Percentiles rank a stretch among this genome's conserved stretches.
These are phyloP conservation scores for Reticulascus tulasneorum DNA, from an alignment of 2,329 filamentous ascomycete species.

Conservation along the genomic window DNA sequence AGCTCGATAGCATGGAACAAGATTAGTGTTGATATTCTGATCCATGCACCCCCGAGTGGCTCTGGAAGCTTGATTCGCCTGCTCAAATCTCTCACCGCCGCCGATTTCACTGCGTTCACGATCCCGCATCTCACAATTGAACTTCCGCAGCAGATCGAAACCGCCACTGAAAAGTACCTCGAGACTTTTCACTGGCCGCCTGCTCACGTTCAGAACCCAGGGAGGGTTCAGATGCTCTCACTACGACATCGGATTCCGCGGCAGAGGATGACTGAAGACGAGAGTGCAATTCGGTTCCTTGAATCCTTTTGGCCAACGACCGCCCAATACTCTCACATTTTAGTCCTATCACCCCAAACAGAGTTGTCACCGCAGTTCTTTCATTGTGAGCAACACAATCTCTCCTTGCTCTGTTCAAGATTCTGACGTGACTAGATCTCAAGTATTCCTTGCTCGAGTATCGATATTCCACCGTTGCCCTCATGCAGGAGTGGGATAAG, in stretches of 20 bases:
- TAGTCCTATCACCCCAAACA: slow-evolving; percentile 78
- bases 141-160: slow-evolving; percentile 68
- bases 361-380: slow-evolving; percentile 80
- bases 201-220: slow-evolving; percentile 23
- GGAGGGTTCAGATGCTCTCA: slow-evolving; percentile 48
- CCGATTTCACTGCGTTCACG: slow-evolving; percentile 69
- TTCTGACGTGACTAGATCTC: slow-evolving; percentile 47
- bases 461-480: slow-evolving; percentile 57
- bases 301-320: slow-evolving; percentile 83
- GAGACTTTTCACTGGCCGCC: slow-evolving; percentile 66
- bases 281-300: slow-evolving; percentile 70
- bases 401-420: background rate
- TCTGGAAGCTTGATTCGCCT: slow-evolving; percentile 74
- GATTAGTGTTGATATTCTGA: slow-evolving; percentile 73
- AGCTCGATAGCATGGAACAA: slow-evolving; percentile 84
- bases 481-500: slow-evolving; percentile 40
- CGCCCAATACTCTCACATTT: slow-evolving; percentile 63
- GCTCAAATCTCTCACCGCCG: slow-evolving; percentile 68
- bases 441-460: slow-evolving; percentile 76
- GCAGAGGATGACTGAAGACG: slow-evolving; percentile 57
- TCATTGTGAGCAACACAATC: slow-evolving; percentile 56
- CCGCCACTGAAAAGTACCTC: slow-evolving; percentile 59
- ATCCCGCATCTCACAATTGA: slow-evolving; percentile 80
- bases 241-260: slow-evolving; percentile 70
- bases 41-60: slow-evolving; percentile 68